These are phyloP conservation scores for Pyracantha coccinea DNA, from an alignment of 331 rosid species.

Conservation along the genomic window DNA sequence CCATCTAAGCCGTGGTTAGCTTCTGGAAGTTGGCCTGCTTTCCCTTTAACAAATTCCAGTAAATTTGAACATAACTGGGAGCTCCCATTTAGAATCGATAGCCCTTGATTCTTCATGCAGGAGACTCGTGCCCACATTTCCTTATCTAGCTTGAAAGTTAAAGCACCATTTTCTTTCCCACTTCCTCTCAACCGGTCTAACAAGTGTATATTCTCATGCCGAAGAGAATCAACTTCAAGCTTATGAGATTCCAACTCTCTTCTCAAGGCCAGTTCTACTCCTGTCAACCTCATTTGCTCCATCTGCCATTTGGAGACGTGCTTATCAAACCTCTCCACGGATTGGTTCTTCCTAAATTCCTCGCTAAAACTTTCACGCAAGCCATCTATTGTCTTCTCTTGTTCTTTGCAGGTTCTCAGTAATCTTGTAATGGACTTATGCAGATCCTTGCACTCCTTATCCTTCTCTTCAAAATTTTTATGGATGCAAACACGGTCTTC, in stretches of 20 bases:
- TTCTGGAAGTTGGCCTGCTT: constrained; percentile 36
- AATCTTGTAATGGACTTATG: constrained; percentile 67
- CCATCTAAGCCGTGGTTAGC: constrained; percentile 41
- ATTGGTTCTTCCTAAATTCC: constrained; percentile 34
- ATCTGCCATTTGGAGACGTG: constrained; percentile 48
- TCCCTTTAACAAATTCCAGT: constrained; percentile 51
- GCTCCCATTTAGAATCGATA: constrained; percentile 69
- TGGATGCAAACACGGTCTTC: constrained; percentile 48
- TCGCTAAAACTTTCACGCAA: constrained; percentile 50
- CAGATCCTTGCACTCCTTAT: constrained; percentile 76
- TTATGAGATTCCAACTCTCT: constrained; percentile 61
- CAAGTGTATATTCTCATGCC: constrained; percentile 71
- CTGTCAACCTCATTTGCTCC: constrained; percentile 82
- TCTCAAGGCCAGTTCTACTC: constrained; percentile 70
- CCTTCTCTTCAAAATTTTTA: constrained; percentile 66
- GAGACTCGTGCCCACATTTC: constrained; percentile 59
- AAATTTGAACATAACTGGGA: constrained; percentile 52
- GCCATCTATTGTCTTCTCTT: constrained; percentile 78
- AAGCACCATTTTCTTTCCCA: constrained; percentile 51
- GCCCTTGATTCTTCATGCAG: constrained; percentile 80
- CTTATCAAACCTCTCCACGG: constrained; percentile 50
- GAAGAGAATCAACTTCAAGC: constrained; percentile 80
- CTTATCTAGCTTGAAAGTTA: constrained; percentile 65
- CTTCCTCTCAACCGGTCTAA: constrained; percentile 64
- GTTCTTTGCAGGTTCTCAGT: constrained; percentile 75